phyloP scores from a whole-genome alignment of 1,284 basidiomycete species.

The Cryptococcus sp. region DNA sequence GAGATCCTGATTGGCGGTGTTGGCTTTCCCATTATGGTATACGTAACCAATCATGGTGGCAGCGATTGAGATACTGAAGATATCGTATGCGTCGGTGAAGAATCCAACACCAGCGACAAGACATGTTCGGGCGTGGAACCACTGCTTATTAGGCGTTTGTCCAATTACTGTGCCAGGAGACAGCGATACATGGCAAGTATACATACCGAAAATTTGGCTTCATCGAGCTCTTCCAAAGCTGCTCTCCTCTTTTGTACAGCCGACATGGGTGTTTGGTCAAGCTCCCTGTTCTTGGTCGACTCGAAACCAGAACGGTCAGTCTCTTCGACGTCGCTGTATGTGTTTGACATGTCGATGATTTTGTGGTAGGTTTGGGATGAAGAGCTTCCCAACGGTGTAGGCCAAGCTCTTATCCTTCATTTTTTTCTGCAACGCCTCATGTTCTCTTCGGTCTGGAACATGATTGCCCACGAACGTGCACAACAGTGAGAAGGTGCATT shows the following conservation, averaged over 20 bases:
- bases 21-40: slow-evolving; percentile 54
- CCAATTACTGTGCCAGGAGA: no score
- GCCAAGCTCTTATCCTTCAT: no score
- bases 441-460: no score
- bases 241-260: slow-evolving; percentile 57
- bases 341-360: not conserved
- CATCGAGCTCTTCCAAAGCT: slow-evolving; percentile 69
- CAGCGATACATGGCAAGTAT: not conserved
- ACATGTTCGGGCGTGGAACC: slow-evolving; percentile 50
- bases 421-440: no score
- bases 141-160: no score
- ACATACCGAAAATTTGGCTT: slow-evolving; percentile 59
- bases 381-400: no score
- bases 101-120: slow-evolving; percentile 49
- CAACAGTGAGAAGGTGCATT: no score
- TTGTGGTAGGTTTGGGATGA: no score
- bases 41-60: slow-evolving; percentile 71
- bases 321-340: not conserved
- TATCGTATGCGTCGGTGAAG: slow-evolving; percentile 51
- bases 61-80: slow-evolving; percentile 61
- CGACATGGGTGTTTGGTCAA: slow-evolving; percentile 2
- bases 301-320: not conserved
- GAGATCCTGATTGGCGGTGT: slow-evolving; percentile 59
- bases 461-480: no score
- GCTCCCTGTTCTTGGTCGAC: not conserved